Percentiles rank a stretch among this genome's conserved stretches.
phyloP scores from a whole-genome alignment of 495 filamentous ascomycete species.

The Penicillium canescens region DNA sequence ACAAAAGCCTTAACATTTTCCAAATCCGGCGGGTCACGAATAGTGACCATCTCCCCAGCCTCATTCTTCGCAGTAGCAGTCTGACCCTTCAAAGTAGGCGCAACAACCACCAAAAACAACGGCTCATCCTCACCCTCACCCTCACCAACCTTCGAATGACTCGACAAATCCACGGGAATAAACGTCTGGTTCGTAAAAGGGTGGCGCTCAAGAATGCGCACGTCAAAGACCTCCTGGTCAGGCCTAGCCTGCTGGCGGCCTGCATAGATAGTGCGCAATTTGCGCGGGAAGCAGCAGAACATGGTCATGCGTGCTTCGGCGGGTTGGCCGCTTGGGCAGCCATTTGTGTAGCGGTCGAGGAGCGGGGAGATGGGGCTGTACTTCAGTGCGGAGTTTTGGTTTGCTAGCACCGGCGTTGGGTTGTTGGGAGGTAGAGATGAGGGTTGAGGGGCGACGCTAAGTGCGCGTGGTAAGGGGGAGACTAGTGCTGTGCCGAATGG shows the following conservation, averaged over 20 bases:
- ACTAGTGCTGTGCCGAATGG: constrained; percentile 82
- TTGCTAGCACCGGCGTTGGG: constrained; percentile 54
- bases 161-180: constrained; percentile 67
- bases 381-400: constrained; percentile 88
- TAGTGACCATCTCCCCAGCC: constrained; percentile 29
- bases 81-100: constrained; percentile 59
- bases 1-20: constrained; percentile 71
- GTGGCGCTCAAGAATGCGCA: constrained; percentile 85
- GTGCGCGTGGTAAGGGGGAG: constrained; percentile 60
- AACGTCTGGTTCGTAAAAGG: constrained; percentile 95
- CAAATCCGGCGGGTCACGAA: constrained; percentile 72
- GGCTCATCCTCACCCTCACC: constrained; percentile 27
- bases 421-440: constrained; percentile 41
- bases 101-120: constrained; percentile 85
- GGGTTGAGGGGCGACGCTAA: constrained; percentile 45
- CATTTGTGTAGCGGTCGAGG: constrained; percentile 60
- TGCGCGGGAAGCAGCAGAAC: constrained; percentile 81
- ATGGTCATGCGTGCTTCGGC: constrained; percentile 73
- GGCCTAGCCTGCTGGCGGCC: constrained; percentile 11
- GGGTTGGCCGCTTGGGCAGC: constrained; percentile 61
- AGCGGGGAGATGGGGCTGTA: constrained; percentile 75
- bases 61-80: constrained; percentile 35
- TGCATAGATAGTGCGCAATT: constrained; percentile 31
- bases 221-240: constrained; percentile 54
- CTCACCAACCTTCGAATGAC: constrained; percentile 28